Percentiles rank a stretch among this genome's conserved stretches.
phyloP scores from a whole-genome alignment of 140 eudicot species.

The Oenanthe javanica region DNA sequence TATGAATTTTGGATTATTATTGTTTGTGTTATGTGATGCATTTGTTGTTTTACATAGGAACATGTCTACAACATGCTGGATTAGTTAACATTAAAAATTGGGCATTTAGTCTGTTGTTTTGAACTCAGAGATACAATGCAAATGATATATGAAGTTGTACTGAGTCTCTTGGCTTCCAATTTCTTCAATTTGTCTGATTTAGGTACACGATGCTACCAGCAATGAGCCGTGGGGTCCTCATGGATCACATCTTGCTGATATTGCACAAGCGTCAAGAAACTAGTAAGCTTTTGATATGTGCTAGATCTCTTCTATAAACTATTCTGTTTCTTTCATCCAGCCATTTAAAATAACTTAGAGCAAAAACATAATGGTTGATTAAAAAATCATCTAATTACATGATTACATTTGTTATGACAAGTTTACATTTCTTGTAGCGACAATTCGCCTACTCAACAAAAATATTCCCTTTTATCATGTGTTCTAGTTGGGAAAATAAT shows the following conservation, averaged over 20 bases:
- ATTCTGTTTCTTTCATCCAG: neutral
- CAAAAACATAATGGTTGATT: neutral
- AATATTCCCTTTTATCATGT: neutral
- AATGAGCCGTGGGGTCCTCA: slow-evolving; percentile 99
- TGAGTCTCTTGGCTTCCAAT: neutral
- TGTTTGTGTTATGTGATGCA: neutral
- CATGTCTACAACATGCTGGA: neutral
- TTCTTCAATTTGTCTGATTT: neutral
- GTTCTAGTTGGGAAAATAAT: neutral
- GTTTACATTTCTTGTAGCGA: neutral
- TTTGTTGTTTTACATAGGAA: neutral
- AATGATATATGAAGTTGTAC: neutral
- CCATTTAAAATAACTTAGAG: neutral
- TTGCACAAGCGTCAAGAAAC: slow-evolving; percentile 89
- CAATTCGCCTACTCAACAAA: neutral
- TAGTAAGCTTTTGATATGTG: slow-evolving; percentile 47
- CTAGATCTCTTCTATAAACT: neutral
- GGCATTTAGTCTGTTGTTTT: neutral
- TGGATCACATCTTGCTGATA: slow-evolving; percentile 88
- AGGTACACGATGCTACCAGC: slow-evolving; percentile 98
- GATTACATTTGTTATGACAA: neutral
- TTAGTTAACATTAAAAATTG: neutral
- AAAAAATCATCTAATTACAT: neutral
- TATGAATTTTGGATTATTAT: neutral
- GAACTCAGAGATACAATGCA: neutral